These are phyloP conservation scores for Ailanthus altissimus DNA, from an alignment of 345 rosid genomes.

Conservation along the genomic window DNA sequence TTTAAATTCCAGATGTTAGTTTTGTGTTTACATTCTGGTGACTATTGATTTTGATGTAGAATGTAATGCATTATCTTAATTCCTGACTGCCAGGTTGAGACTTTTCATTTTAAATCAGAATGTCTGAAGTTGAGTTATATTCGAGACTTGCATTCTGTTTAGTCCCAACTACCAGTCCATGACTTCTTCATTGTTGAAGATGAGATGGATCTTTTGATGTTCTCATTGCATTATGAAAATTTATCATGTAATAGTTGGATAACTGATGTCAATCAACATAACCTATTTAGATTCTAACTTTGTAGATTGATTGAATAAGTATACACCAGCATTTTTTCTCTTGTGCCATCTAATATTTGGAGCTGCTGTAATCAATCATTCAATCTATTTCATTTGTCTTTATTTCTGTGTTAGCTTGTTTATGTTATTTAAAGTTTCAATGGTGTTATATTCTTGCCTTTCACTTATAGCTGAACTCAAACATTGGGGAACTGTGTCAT, in stretches of 20 bases:
- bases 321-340: conserved; percentile 1
- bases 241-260: not conserved
- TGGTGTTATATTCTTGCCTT: conserved; percentile 6
- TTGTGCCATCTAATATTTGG: not conserved
- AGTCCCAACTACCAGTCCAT: not conserved
- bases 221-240: not conserved
- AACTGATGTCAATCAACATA: too few relatives aligned
- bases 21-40: not conserved
- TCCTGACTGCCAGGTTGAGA: conserved; percentile 2
- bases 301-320: conserved; percentile 5
- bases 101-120: not conserved
- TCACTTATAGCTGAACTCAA: not conserved
- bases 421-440: not conserved
- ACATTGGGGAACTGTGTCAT: not conserved
- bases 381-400: not conserved
- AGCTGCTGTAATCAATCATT: not conserved
- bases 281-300: not conserved
- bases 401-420: not conserved
- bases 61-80: not conserved
- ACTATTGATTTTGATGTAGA: not conserved
- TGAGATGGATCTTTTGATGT: not conserved
- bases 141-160: not conserved
- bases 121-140: not conserved
- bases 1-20: conserved; percentile 5
- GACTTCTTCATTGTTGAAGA: not conserved